Percentiles rank a stretch among this genome's conserved stretches.
Conservation (phyloP, 306 rosid species). For the Quercus dentata region DNA sequence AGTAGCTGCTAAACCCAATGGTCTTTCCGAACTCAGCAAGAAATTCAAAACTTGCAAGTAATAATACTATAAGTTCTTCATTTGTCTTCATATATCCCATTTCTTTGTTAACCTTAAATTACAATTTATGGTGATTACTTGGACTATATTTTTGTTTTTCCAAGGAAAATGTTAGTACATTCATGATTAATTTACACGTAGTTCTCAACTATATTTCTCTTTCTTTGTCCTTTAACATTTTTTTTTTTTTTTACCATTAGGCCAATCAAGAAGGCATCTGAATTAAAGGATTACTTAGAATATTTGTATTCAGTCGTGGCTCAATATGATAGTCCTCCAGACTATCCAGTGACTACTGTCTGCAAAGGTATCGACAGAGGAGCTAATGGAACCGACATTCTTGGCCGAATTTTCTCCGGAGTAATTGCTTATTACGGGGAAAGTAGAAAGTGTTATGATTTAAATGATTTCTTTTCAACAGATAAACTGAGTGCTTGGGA, state of each 20-base stretch:
- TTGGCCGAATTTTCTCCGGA: constrained; percentile 7
- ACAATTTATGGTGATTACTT: no score
- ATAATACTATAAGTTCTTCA: background rate
- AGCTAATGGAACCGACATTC: constrained; percentile 2
- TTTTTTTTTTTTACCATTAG: background rate
- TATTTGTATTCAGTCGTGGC: background rate
- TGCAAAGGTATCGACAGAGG: constrained; percentile 18
- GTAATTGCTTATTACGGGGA: background rate
- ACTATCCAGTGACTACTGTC: background rate
- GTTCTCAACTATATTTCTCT: no score
- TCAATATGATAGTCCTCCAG: constrained; percentile 18
- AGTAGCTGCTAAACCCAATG: constrained; percentile 35
- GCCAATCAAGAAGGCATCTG: constrained; percentile 1
- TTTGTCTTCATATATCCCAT: no score
- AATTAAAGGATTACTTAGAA: constrained; percentile 5
- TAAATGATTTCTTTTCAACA: background rate
- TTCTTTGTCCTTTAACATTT: no score
- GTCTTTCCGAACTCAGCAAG: constrained; percentile 51
- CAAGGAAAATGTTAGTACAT: no score
- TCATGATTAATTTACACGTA: no score
- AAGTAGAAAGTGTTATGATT: background rate
- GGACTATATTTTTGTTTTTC: no score
- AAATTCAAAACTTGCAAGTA: constrained; percentile 57
- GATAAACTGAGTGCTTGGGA: background rate
- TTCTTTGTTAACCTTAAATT: no score